These are phyloP conservation scores for Lenwebbia sp. DNA, from an alignment of 345 rosid species.

Conservation along the genomic window DNA sequence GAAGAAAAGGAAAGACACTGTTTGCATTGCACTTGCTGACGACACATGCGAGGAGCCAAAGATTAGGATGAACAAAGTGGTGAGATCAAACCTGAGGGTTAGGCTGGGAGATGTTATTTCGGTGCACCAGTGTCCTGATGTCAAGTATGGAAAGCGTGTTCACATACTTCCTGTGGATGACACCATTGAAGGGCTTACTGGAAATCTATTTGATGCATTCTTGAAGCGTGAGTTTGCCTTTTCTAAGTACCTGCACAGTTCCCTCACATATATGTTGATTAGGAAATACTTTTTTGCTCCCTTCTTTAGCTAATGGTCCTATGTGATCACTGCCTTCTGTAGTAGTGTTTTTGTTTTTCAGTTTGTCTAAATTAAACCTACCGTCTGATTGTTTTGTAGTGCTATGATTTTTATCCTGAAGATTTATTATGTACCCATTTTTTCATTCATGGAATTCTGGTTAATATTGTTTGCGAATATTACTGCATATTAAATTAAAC, in stretches of 20 bases:
- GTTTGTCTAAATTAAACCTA: background rate
- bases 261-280: background rate
- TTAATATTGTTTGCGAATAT: background rate
- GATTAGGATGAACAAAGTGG: slow-evolving; percentile 87
- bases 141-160: slow-evolving; percentile 89
- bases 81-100: slow-evolving; percentile 81
- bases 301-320: background rate
- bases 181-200: slow-evolving; percentile 87
- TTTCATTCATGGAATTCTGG: background rate
- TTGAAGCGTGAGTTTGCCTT: slow-evolving; percentile 61
- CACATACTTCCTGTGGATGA: slow-evolving; percentile 93
- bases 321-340: background rate
- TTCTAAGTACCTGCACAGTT: background rate
- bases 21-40: slow-evolving; percentile 83
- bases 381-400: background rate
- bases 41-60: slow-evolving; percentile 77
- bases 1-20: slow-evolving; percentile 75
- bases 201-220: slow-evolving; percentile 86
- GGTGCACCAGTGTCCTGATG: slow-evolving; percentile 87
- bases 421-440: background rate
- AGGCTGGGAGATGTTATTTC: slow-evolving; percentile 88
- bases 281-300: background rate
- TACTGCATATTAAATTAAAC: background rate
- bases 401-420: background rate
- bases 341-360: background rate